Percentiles rank a stretch among this genome's conserved stretches.
Conservation (phyloP, 768 basidiomycete genomes). For the Lactifluus pinguis region DNA sequence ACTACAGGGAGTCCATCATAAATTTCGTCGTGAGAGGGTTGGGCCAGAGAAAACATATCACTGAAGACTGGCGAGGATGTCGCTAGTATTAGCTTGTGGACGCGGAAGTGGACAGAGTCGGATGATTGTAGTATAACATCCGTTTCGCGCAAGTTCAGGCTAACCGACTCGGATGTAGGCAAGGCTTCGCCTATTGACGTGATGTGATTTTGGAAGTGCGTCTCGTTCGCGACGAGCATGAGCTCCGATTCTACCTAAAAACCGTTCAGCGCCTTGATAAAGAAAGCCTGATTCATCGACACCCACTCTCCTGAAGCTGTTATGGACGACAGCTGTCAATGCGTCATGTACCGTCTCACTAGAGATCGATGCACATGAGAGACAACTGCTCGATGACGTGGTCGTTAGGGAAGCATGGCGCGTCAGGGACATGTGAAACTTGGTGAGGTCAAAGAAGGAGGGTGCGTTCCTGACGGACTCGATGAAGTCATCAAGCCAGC, state of each 20-base stretch:
- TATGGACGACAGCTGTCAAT: background rate
- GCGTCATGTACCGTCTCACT: background rate
- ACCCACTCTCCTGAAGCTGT: background rate
- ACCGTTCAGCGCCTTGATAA: background rate
- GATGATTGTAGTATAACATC: conserved; percentile 24
- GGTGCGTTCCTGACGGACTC: background rate
- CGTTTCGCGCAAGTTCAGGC: background rate
- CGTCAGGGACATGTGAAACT: conserved; percentile 1
- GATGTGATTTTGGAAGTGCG: background rate
- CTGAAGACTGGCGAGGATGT: conserved; percentile 26
- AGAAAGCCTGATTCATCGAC: background rate
- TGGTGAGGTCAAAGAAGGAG: background rate
- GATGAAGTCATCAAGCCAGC: background rate
- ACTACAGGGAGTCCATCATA: conserved; percentile 13
- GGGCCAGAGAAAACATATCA: conserved; percentile 24
- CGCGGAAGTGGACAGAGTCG: conserved; percentile 25
- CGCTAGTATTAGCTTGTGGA: conserved; percentile 25
- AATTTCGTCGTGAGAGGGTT: conserved; percentile 4
- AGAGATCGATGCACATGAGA: background rate
- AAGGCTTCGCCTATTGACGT: background rate
- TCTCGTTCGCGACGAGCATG: background rate
- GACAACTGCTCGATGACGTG: background rate
- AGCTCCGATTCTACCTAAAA: background rate
- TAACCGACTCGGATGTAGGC: too few species aligned
- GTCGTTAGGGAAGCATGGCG: background rate